Evolutionary conservation across 306 rosid genomes (phyloP).

Genomic region (Quercus engelmannii): DNA sequence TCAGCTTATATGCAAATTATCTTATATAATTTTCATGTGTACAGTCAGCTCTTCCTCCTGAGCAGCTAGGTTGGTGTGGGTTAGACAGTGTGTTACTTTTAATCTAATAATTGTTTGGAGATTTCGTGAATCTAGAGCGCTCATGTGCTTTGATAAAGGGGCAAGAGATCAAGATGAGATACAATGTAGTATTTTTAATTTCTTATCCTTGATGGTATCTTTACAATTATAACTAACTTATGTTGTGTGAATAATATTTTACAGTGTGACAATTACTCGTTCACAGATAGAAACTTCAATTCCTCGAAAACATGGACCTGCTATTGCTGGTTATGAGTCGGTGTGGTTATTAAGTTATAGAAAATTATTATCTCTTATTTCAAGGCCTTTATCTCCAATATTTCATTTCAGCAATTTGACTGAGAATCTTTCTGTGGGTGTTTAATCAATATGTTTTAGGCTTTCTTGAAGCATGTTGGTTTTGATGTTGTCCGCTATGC

Average conservation of each 20-base stretch:
- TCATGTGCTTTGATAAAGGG: neutral
- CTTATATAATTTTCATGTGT: conserved; percentile 25
- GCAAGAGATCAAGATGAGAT: neutral
- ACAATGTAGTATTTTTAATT: neutral
- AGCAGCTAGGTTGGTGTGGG: conserved; percentile 92
- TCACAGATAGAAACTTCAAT: conserved; percentile 89
- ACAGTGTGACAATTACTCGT: conserved; percentile 86
- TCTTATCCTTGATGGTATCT: neutral
- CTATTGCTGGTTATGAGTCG: conserved; percentile 87
- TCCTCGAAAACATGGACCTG: conserved; percentile 98
- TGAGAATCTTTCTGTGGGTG: conserved; percentile 18
- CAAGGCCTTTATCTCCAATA: neutral
- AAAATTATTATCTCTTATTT: neutral
- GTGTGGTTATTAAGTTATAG: conserved; percentile 37
- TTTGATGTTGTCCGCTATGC: conserved; percentile 91
- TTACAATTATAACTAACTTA: neutral
- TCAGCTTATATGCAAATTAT: neutral
- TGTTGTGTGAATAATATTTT: conserved; percentile 14
- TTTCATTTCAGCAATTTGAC: conserved; percentile 6
- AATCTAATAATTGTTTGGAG: neutral
- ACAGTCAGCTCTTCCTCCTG: conserved; percentile 91
- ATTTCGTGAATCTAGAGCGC: neutral
- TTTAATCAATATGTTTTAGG: conserved; percentile 45
- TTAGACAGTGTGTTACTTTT: conserved; percentile 89
- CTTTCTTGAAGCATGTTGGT: conserved; percentile 89